A percentile compares a stretch with the other conserved stretches of the same genome.
Evolutionary conservation across 2,329 filamentous ascomycete species (phyloP).

Genomic region (Colletotrichum tropicale): DNA sequence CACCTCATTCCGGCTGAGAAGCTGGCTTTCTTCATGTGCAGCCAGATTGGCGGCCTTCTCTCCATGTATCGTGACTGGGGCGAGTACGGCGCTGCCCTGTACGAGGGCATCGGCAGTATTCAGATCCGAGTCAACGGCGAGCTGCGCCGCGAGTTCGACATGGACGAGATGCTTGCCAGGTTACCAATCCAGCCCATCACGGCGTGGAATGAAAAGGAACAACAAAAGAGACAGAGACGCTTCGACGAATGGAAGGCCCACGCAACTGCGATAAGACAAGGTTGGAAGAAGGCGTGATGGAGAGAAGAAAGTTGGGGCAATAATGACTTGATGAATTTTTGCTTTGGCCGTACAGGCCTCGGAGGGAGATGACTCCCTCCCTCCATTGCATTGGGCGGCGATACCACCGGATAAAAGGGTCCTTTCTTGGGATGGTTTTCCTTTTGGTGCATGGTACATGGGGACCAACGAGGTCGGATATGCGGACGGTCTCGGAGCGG

Average conservation of each 20-base stretch:
- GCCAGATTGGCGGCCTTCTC: slow-evolving; percentile 16
- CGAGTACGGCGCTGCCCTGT: slow-evolving; percentile 18
- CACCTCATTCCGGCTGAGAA: slow-evolving; percentile 21
- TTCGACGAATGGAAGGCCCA: slow-evolving; percentile 20
- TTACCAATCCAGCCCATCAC: slow-evolving; percentile 17
- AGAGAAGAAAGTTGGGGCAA: background rate
- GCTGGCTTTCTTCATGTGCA: slow-evolving; percentile 23
- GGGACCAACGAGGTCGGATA: background rate
- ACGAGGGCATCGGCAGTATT: slow-evolving; percentile 19
- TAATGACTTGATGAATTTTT: slow-evolving; percentile 14
- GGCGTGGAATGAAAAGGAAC: slow-evolving; percentile 14
- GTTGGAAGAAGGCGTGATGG: slow-evolving; percentile 3
- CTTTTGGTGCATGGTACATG: slow-evolving; percentile 8
- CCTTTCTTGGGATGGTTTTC: background rate
- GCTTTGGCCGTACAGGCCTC: slow-evolving; percentile 2
- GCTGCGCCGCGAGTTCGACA: slow-evolving; percentile 15
- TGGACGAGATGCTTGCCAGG: slow-evolving; percentile 20
- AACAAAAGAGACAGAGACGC: slow-evolving; percentile 7
- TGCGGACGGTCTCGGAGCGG: background rate
- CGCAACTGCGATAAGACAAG: background rate
- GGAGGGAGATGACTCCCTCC: background rate
- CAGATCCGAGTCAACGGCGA: slow-evolving; percentile 22
- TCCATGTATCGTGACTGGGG: slow-evolving; percentile 18
- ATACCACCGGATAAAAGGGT: slow-evolving; percentile 15
- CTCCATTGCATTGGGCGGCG: slow-evolving; percentile 13